A percentile compares a stretch with the other conserved stretches of the same genome.
phyloP scores from a whole-genome alignment of 2,329 filamentous ascomycete genomes.

The Aschersonia sp. region DNA sequence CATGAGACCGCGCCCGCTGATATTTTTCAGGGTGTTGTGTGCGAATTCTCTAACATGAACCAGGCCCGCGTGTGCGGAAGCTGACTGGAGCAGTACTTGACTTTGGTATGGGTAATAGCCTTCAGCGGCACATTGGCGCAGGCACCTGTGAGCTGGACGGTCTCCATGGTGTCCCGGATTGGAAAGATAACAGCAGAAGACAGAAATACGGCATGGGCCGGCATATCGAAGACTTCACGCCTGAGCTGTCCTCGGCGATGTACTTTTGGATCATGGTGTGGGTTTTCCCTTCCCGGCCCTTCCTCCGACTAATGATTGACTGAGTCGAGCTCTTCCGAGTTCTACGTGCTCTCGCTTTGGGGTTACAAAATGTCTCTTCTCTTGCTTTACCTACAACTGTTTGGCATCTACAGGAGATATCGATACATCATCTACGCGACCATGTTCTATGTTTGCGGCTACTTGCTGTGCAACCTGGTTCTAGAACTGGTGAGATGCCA shows the following conservation, averaged over 20 bases:
- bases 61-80: neutral
- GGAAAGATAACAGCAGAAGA: neutral
- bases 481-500: neutral
- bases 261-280: neutral
- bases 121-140: neutral
- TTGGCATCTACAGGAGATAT: neutral
- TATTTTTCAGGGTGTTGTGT: neutral
- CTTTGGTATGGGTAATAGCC: neutral
- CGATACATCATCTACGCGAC: neutral
- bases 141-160: neutral
- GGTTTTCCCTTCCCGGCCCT: neutral
- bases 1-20: neutral
- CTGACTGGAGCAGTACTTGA: neutral
- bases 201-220: neutral
- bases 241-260: neutral
- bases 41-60: neutral
- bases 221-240: neutral
- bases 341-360: neutral
- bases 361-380: constrained; percentile 1
- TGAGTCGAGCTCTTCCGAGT: neutral
- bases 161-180: too few relatives aligned
- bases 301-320: neutral
- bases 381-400: neutral
- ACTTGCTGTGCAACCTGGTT: neutral
- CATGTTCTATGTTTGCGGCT: neutral